These are phyloP conservation scores for Xerocomus potaroensis DNA, from an alignment of 768 basidiomycete genomes.

Conservation along the genomic window DNA sequence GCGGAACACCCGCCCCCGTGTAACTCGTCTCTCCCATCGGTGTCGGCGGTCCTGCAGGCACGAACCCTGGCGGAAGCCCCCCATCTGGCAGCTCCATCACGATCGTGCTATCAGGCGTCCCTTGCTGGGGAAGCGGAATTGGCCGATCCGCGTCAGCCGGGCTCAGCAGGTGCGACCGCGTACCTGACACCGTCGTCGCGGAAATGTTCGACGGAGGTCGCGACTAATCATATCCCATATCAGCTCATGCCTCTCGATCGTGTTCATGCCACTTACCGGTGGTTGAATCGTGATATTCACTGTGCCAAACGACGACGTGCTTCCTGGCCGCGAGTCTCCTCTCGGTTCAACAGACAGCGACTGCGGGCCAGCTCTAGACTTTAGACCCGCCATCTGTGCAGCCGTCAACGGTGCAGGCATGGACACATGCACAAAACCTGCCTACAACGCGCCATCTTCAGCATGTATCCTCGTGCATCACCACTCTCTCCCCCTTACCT, in stretches of 20 bases:
- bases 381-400: conserved; percentile 22
- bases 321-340: conserved; percentile 24
- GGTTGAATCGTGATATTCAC: conserved; percentile 32
- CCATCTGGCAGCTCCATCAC: conserved; percentile 26
- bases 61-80: conserved; percentile 36
- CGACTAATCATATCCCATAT: conserved; percentile 26
- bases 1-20: conserved; percentile 28
- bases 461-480: conserved; percentile 10
- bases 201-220: conserved; percentile 38
- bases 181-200: conserved; percentile 19
- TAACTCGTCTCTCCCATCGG: conserved; percentile 14
- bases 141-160: conserved; percentile 39
- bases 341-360: conserved; percentile 23
- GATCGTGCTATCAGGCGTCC: conserved; percentile 10
- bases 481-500: conserved; percentile 24
- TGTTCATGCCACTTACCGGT: conserved; percentile 20
- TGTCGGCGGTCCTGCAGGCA: conserved; percentile 26
- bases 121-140: conserved; percentile 27
- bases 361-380: conserved; percentile 13
- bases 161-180: conserved; percentile 32
- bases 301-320: conserved; percentile 29
- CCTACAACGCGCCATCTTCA: conserved; percentile 13
- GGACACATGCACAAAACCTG: conserved; percentile 34
- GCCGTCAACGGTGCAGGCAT: conserved; percentile 29
- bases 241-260: neutral